Percentiles rank a stretch among this genome's conserved stretches.
Evolutionary conservation across 768 basidiomycete genomes (phyloP).

Genomic region (Auricularia sp.): DNA sequence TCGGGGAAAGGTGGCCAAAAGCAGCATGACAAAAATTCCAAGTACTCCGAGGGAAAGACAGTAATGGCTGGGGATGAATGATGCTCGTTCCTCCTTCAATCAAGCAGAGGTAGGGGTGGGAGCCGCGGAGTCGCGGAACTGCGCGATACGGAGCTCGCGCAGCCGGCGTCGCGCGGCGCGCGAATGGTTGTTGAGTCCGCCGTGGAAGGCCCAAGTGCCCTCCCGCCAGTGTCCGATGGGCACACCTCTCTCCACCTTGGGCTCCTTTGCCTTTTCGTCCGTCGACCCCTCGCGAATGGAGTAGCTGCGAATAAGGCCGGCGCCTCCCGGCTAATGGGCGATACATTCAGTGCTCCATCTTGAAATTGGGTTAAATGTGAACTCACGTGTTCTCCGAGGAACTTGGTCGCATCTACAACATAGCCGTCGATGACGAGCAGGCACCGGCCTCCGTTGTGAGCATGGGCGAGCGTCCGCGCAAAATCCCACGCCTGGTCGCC

Average conservation of each 20-base stretch:
- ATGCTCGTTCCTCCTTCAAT: too few relatives aligned
- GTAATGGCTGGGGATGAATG: too few relatives aligned
- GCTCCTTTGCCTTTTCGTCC: conserved; percentile 10
- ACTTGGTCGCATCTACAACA: conserved; percentile 50
- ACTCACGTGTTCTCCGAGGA: conserved; percentile 60
- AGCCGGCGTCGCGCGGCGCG: conserved; percentile 42
- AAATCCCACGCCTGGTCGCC: conserved; percentile 29
- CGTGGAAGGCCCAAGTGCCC: conserved; percentile 57
- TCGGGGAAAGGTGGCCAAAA: too few relatives aligned
- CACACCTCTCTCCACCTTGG: neutral
- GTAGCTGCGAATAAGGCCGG: conserved; percentile 42
- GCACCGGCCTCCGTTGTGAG: conserved; percentile 28
- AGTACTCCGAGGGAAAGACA: too few relatives aligned
- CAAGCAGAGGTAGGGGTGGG: too few relatives aligned
- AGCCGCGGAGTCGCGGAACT: neutral
- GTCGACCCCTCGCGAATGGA: conserved; percentile 22
- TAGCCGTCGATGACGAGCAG: conserved; percentile 51
- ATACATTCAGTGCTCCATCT: neutral
- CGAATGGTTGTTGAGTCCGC: conserved; percentile 66
- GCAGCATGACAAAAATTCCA: too few relatives aligned
- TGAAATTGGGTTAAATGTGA: neutral
- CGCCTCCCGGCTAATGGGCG: conserved; percentile 49
- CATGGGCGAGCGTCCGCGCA: conserved; percentile 25
- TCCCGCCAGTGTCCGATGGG: conserved; percentile 24
- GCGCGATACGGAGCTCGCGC: conserved; percentile 39